Conservation (phyloP, 1,139 yeast species). For the Taphrina wiesneri region DNA sequence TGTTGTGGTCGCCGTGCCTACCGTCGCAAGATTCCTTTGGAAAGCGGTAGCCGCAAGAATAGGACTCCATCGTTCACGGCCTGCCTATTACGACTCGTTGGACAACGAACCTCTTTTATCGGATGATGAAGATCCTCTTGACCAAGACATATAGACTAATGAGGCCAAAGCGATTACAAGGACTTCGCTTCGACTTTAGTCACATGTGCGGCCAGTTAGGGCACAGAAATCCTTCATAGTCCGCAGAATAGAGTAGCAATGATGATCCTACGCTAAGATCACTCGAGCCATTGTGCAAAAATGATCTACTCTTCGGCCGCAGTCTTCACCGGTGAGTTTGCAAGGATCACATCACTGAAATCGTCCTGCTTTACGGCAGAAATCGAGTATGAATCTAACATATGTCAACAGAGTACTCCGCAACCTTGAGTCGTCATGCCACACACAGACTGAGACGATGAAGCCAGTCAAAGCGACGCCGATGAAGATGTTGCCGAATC, state of each 20-base stretch:
- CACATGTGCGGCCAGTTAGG: background rate
- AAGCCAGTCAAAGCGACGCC: slow-evolving; percentile 26
- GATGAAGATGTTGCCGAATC: slow-evolving; percentile 24
- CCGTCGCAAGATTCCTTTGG: slow-evolving; percentile 33
- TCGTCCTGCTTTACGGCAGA: slow-evolving; percentile 36
- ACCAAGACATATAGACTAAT: slow-evolving; percentile 25
- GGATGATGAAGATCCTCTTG: slow-evolving; percentile 37
- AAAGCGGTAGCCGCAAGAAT: slow-evolving; percentile 35
- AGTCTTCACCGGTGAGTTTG: slow-evolving; percentile 9
- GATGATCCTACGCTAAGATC: too few species aligned
- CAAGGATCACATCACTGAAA: slow-evolving; percentile 31
- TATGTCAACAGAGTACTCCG: background rate
- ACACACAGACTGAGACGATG: slow-evolving; percentile 33
- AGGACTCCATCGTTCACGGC: slow-evolving; percentile 37
- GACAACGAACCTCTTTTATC: slow-evolving; percentile 42
- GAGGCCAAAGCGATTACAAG: background rate
- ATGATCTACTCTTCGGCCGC: background rate
- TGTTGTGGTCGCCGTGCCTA: slow-evolving; percentile 44
- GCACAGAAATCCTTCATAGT: background rate
- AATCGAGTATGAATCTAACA: slow-evolving; percentile 31
- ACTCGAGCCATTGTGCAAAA: too few species aligned
- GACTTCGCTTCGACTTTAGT: background rate
- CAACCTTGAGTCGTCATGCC: background rate
- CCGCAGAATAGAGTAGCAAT: background rate
- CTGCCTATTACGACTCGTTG: slow-evolving; percentile 40